Base-by-base conservation (phyloP, 1,139 yeast genomes). In the Casaregolazyma lundiana region DNA sequence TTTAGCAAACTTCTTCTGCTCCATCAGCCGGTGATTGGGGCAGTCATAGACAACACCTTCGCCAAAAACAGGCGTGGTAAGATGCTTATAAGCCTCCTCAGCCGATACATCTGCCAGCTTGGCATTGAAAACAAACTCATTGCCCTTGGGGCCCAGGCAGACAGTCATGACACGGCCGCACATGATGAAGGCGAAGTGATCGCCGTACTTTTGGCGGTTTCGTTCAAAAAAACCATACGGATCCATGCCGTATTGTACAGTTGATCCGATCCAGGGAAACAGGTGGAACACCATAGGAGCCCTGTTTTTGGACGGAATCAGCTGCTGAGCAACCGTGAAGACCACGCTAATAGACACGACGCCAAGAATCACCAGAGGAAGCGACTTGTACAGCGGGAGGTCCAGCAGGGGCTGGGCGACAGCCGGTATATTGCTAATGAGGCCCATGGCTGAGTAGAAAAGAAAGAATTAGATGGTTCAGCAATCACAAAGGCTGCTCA, bases 61-160 rank as follows among this genome's bases (percentile, higher is more conserved):
- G 58, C 98, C 98, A 60, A 92, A 92, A 21, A 89, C 97, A 15
- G 98, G 98, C 9, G 97, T 92, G 26, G 98, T 92, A 68, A 92
- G 76, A 65, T 90, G 97, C 53, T 83, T 77, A 71, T 92, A 92
- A 32, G 97, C 97, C 43, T 84, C 97, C 67, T 92, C 97, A 46
- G 98, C 98, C 50, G 90, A 82, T 22, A 90, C 97, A 58, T 89
- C 96, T 26, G 82, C 78, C 47, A 86, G 75, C 68, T 86, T 90
- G 41, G 96, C 89, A 68, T 94, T 94, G 59, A 92, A 80, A 42
- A 92, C 88, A 65, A 92, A 90, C 67, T 92, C 98, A 67, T 94
- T 97, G 54, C 98, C 98, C 69, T 87, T 86, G 57, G 97, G 97
- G 43, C 98, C 98, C 59, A 92, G 72, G 65, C 88, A 89, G 48